These are phyloP conservation scores for Metschnikowia drakensbergensis DNA, from an alignment of 805 yeast genomes.

Conservation along the genomic window DNA sequence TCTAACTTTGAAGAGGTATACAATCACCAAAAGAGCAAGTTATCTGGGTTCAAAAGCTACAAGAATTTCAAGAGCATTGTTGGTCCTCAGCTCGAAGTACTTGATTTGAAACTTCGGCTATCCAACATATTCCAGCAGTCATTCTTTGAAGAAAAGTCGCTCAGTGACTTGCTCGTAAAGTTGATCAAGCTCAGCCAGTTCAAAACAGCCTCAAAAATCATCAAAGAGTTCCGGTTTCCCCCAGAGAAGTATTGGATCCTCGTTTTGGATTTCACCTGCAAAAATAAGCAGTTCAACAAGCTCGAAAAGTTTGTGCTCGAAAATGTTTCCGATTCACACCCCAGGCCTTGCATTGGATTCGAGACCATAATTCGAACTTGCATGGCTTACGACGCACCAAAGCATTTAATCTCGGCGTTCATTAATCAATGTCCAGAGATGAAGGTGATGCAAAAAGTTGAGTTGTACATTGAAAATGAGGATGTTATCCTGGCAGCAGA, in stretches of 20 bases:
- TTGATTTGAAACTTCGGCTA: constrained; percentile 31
- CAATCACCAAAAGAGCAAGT: constrained; percentile 23
- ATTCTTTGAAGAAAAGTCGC: constrained; percentile 27
- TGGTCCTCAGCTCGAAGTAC: constrained; percentile 28
- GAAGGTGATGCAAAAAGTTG: constrained; percentile 44
- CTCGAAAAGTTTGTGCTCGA: constrained; percentile 36
- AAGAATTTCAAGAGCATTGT: constrained; percentile 20
- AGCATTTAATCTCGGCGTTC: constrained; percentile 57
- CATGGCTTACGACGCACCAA: constrained; percentile 47
- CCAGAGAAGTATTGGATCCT: constrained; percentile 56
- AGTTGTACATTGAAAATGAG: constrained; percentile 49
- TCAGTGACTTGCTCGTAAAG: constrained; percentile 23
- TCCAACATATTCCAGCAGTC: constrained; percentile 32
- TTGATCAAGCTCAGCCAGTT: constrained; percentile 44
- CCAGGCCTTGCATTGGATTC: constrained; percentile 69
- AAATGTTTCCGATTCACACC: constrained; percentile 11
- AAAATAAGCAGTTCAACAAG: constrained; percentile 50
- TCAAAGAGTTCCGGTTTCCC: constrained; percentile 51
- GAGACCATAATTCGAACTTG: constrained; percentile 58
- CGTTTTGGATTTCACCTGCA: constrained; percentile 46
- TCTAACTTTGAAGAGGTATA: constrained; percentile 10
- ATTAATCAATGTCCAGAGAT: constrained; percentile 49
- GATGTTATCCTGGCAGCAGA: constrained; percentile 49
- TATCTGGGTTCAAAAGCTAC: constrained; percentile 16
- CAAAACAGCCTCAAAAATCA: constrained; percentile 45